These are phyloP conservation scores for Metschnikowia hibisci DNA, from an alignment of 805 yeast species.

Conservation along the genomic window DNA sequence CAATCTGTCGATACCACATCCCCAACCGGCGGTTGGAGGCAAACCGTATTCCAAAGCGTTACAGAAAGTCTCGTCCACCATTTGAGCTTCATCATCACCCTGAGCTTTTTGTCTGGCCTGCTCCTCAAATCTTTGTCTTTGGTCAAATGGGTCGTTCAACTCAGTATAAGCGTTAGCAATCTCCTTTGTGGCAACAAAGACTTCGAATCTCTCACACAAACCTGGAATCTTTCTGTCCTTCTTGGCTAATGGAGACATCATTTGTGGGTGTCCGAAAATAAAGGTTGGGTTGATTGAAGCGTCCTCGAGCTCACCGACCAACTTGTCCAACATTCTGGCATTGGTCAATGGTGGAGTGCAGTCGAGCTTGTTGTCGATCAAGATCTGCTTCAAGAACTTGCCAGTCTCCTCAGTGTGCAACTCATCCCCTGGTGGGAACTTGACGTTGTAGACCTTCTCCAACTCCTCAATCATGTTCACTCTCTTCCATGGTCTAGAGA, in stretches of 20 bases:
- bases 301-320: slow-evolving; percentile 96
- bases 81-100: slow-evolving; percentile 98
- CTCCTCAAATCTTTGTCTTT: slow-evolving; percentile 95
- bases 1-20: slow-evolving; percentile 97
- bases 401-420: slow-evolving; percentile 93
- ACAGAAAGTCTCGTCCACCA: slow-evolving; percentile 95
- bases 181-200: slow-evolving; percentile 97
- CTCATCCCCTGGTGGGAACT: slow-evolving; percentile 93
- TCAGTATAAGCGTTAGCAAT: slow-evolving; percentile 98
- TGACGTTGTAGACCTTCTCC: slow-evolving; percentile 80
- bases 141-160: slow-evolving; percentile 98
- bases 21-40: slow-evolving; percentile 99
- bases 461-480: slow-evolving; percentile 94
- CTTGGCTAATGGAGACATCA: slow-evolving; percentile 99
- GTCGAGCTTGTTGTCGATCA: slow-evolving; percentile 76
- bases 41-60: slow-evolving; percentile 96
- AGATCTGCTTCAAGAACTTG: slow-evolving; percentile 75
- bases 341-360: slow-evolving; percentile 93
- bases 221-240: slow-evolving; percentile 91
- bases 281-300: slow-evolving; percentile 94
- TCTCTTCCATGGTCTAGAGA: slow-evolving; percentile 98
- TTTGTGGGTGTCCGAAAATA: slow-evolving; percentile 97
- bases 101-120: slow-evolving; percentile 98
- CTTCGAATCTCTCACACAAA: slow-evolving; percentile 96
- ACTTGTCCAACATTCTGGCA: slow-evolving; percentile 97